Evolutionary conservation across 352 stramenopile species (phyloP).

Genomic region (Albugo laibachii): DNA sequence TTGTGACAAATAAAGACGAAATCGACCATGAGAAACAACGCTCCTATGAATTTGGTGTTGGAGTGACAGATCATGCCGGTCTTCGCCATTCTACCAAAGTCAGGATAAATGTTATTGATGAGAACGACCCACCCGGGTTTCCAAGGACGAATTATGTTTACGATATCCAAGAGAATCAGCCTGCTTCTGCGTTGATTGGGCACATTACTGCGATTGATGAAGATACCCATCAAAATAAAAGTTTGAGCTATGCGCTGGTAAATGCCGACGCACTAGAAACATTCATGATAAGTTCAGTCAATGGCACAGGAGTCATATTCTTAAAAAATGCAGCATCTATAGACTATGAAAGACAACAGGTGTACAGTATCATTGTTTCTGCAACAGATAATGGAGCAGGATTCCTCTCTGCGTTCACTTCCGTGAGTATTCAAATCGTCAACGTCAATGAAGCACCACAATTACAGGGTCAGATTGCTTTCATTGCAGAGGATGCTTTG

Average conservation of each 20-base stretch:
- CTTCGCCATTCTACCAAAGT: slow-evolving; percentile 9
- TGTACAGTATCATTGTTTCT: slow-evolving; percentile 11
- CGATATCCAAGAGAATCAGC: slow-evolving; percentile 15
- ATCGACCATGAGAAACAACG: slow-evolving; percentile 9
- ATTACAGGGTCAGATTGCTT: slow-evolving; percentile 5
- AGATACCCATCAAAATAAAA: slow-evolving; percentile 30
- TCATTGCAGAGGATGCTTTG: slow-evolving; percentile 12
- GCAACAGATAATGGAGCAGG: slow-evolving; percentile 12
- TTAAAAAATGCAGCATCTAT: slow-evolving; percentile 14
- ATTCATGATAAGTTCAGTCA: slow-evolving; percentile 20
- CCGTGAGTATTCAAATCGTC: slow-evolving; percentile 6
- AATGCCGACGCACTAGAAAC: slow-evolving; percentile 17
- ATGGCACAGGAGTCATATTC: slow-evolving; percentile 14
- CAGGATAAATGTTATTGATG: slow-evolving; percentile 18
- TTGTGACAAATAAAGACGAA: slow-evolving; percentile 6
- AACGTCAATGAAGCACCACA: slow-evolving; percentile 14
- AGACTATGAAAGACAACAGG: slow-evolving; percentile 19
- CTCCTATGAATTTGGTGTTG: slow-evolving; percentile 4
- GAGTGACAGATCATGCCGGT: slow-evolving; percentile 15
- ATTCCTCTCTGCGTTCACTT: slow-evolving; percentile 8
- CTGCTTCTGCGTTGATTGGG: slow-evolving; percentile 13
- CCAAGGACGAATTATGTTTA: slow-evolving; percentile 13
- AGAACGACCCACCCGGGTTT: slow-evolving; percentile 26
- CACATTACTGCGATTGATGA: slow-evolving; percentile 14
- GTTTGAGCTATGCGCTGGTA: slow-evolving; percentile 21